A percentile compares a stretch with the other conserved stretches of the same genome.
Conservation (phyloP, 129 eudicot genomes). For the Pulicaria dysenterica region DNA sequence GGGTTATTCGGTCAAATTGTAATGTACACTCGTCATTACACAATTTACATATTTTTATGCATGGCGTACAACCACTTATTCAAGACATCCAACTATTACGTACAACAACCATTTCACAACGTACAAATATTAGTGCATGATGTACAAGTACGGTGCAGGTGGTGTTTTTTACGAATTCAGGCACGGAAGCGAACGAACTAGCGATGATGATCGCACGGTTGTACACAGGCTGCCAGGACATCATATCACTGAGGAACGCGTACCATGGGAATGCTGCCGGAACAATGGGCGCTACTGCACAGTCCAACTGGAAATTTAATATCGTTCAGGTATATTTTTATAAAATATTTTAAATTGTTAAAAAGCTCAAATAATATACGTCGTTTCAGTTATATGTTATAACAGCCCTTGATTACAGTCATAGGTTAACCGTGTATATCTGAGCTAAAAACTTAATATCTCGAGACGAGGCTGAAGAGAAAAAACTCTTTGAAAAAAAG, state of each 20-base stretch:
- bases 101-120: background rate
- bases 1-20: no score
- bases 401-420: no score
- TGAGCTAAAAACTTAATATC: no score
- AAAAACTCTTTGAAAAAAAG: no score
- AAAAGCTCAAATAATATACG: background rate
- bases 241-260: conserved; percentile 81
- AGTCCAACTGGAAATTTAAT: conserved; percentile 76
- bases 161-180: conserved; percentile 85
- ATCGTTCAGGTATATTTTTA: conserved; percentile 70
- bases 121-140: background rate
- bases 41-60: background rate
- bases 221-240: conserved; percentile 79
- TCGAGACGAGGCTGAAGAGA: no score
- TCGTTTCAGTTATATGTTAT: no score
- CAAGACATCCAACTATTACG: background rate
- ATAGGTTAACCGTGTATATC: no score
- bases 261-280: conserved; percentile 92
- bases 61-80: background rate
- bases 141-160: conserved; percentile 45
- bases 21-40: no score
- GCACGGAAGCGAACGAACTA: conserved; percentile 95
- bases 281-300: conserved; percentile 92
- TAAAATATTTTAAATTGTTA: background rate
- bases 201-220: conserved; percentile 82